These are phyloP conservation scores for Coprinopsis cinerea DNA, from an alignment of 768 basidiomycete species.

Conservation along the genomic window DNA sequence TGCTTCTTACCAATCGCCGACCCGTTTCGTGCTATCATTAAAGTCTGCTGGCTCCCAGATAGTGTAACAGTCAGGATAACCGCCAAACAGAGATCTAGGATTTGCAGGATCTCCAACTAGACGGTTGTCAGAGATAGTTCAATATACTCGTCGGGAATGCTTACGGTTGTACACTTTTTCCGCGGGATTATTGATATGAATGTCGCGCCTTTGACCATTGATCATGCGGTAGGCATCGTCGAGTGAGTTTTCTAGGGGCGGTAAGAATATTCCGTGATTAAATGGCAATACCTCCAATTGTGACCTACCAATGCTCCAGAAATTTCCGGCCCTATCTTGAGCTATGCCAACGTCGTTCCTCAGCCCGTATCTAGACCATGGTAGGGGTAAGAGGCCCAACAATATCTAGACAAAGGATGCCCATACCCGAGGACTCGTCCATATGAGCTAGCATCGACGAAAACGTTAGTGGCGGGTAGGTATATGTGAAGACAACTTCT, in stretches of 20 bases:
- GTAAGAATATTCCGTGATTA: background rate
- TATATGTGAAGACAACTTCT: background rate
- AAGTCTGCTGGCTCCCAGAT: constrained; percentile 8
- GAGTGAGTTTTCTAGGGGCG: constrained; percentile 12
- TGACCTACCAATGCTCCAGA: constrained; percentile 10
- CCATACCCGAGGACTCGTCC: constrained; percentile 5
- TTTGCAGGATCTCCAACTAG: constrained; percentile 11
- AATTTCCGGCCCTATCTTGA: constrained; percentile 12
- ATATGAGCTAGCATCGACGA: background rate
- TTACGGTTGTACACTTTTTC: constrained; percentile 14
- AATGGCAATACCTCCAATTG: background rate
- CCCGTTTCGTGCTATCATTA: constrained; percentile 8
- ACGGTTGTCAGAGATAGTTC: background rate
- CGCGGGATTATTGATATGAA: constrained; percentile 15
- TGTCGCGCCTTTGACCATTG: constrained; percentile 10
- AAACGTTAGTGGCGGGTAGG: background rate
- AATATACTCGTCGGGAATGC: background rate
- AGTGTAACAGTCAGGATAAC: constrained; percentile 15
- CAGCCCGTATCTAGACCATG: constrained; percentile 4
- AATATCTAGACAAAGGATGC: background rate
- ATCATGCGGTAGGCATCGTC: constrained; percentile 13
- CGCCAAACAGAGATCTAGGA: constrained; percentile 9
- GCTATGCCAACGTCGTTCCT: constrained; percentile 15
- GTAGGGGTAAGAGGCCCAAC: background rate
- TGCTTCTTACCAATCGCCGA: constrained; percentile 9